These are phyloP conservation scores for Jatropha podagrica DNA, from an alignment of 441 rosid species.

Conservation along the genomic window DNA sequence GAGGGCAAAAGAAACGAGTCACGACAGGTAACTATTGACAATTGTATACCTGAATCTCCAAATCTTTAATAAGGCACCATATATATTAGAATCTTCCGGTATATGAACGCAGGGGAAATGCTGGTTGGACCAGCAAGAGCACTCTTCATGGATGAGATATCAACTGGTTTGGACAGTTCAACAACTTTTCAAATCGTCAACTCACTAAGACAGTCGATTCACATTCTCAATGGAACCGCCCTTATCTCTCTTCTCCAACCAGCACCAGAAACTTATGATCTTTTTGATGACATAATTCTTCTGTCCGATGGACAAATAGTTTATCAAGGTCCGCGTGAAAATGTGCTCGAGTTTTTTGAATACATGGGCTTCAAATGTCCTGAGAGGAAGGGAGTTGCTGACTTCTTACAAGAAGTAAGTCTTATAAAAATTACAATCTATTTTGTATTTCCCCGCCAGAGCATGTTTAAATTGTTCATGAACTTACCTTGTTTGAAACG, in stretches of 20 bases:
- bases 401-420: conserved; percentile 73
- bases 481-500: not conserved
- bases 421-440: not conserved
- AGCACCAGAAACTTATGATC: conserved; percentile 72
- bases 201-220: conserved; percentile 50
- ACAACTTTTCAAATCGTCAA: conserved; percentile 67
- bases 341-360: conserved; percentile 58
- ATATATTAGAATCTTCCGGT: too few relatives aligned
- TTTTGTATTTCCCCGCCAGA: not conserved
- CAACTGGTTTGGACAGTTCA: conserved; percentile 75
- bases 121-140: conserved; percentile 66
- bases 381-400: conserved; percentile 72
- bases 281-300: conserved; percentile 72
- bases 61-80: too few relatives aligned
- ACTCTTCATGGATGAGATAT: conserved; percentile 76
- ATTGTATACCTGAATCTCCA: not conserved
- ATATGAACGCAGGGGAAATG: conserved; percentile 58
- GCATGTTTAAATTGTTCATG: not conserved
- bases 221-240: conserved; percentile 61
- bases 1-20: conserved; percentile 61
- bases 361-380: conserved; percentile 73
- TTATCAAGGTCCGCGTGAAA: conserved; percentile 66
- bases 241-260: conserved; percentile 83
- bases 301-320: conserved; percentile 63
- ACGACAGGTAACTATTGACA: conserved; percentile 47